Evolutionary conservation across 2,329 filamentous ascomycete genomes (phyloP).

Genomic region (Paramyrothecium sp.): DNA sequence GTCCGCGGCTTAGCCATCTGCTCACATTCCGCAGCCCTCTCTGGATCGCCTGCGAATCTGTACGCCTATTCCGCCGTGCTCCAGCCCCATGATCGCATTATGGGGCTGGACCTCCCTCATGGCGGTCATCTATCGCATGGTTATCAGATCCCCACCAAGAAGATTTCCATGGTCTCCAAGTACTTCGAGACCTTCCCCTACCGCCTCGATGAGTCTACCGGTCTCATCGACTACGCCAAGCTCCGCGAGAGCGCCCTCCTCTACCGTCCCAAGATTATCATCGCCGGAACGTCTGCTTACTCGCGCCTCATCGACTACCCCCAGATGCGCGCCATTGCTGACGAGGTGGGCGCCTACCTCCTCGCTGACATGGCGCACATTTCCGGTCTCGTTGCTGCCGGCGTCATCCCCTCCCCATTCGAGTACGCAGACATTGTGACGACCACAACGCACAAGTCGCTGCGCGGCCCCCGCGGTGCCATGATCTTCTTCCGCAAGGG

Average conservation of each 20-base stretch:
- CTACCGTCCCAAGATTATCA: conserved; percentile 90
- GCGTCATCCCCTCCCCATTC: conserved; percentile 86
- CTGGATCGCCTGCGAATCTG: conserved; percentile 68
- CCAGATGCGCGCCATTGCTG: conserved; percentile 80
- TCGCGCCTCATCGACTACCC: conserved; percentile 90
- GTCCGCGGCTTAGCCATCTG: not conserved
- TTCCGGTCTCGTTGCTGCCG: conserved; percentile 85
- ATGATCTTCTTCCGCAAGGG: conserved; percentile 98
- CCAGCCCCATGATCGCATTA: conserved; percentile 86
- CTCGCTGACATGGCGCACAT: conserved; percentile 96
- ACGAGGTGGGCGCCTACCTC: conserved; percentile 86
- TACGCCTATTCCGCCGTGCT: conserved; percentile 94
- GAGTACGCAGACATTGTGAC: conserved; percentile 87
- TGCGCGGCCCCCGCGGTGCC: conserved; percentile 88
- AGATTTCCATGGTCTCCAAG: conserved; percentile 93
- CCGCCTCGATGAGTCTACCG: conserved; percentile 81
- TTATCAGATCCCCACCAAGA: conserved; percentile 87
- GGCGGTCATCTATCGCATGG: conserved; percentile 93
- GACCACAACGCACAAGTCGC: conserved; percentile 96
- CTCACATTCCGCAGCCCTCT: conserved; percentile 56
- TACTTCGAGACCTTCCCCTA: conserved; percentile 98
- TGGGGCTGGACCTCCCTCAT: conserved; percentile 93
- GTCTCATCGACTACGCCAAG: conserved; percentile 87
- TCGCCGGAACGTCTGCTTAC: conserved; percentile 92
- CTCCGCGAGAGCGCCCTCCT: conserved; percentile 81